phyloP scores from a whole-genome alignment of 169 alveolate species.

The Theileria equi region DNA sequence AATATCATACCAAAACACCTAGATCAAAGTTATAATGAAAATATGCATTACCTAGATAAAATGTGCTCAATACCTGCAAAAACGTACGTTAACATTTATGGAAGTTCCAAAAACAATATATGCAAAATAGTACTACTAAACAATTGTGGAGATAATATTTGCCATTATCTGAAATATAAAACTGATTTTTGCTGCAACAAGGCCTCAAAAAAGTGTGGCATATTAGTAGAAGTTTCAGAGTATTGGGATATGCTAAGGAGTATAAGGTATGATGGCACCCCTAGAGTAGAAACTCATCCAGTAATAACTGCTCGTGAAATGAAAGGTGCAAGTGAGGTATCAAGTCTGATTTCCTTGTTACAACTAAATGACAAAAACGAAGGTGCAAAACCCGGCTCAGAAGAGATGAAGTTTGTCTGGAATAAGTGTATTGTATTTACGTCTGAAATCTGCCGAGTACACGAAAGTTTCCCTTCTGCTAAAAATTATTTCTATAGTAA shows the following conservation, averaged over 20 bases:
- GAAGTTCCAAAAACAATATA: not conserved
- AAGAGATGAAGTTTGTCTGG: not conserved
- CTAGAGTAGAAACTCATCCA: too few relatives aligned
- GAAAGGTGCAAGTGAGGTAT: too few relatives aligned
- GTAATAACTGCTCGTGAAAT: too few relatives aligned
- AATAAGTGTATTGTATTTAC: not conserved
- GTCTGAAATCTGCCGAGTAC: not conserved
- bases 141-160: not conserved
- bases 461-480: not conserved
- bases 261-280: too few relatives aligned
- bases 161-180: not conserved
- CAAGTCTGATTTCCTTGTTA: too few relatives aligned
- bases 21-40: not conserved
- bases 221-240: too few relatives aligned
- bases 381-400: not conserved
- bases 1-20: too few relatives aligned
- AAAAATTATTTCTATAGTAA: not conserved
- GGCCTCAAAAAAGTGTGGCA: too few relatives aligned
- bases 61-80: not conserved
- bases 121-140: not conserved
- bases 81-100: not conserved
- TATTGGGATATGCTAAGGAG: too few relatives aligned
- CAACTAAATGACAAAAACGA: too few relatives aligned
- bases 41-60: not conserved
- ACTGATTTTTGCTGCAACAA: too few relatives aligned